Evolutionary conservation across 1,139 yeast species (phyloP).

Genomic region (Kodamaea sp.): DNA sequence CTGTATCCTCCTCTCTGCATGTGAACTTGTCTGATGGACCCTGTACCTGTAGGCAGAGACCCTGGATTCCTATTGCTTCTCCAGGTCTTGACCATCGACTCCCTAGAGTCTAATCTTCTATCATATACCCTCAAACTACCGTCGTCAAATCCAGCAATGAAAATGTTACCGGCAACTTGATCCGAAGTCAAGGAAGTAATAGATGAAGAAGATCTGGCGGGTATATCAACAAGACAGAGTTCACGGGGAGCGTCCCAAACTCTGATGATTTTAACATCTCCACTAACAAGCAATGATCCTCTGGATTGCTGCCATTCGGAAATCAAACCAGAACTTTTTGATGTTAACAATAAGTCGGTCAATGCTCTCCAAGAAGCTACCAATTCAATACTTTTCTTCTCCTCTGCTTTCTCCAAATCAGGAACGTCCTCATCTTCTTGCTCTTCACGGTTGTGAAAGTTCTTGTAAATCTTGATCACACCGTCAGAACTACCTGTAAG

Average conservation of each 20-base stretch:
- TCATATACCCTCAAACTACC: constrained; percentile 91
- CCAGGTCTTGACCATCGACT: constrained; percentile 87
- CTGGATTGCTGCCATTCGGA: constrained; percentile 98
- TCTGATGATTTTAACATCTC: constrained; percentile 89
- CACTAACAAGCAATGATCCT: constrained; percentile 89
- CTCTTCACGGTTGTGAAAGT: constrained; percentile 57
- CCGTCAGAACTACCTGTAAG: constrained; percentile 94
- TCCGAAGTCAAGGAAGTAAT: constrained; percentile 90
- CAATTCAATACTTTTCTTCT: constrained; percentile 48
- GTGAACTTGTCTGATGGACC: constrained; percentile 77
- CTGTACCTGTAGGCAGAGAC: constrained; percentile 30
- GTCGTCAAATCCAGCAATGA: constrained; percentile 92
- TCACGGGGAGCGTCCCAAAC: constrained; percentile 98
- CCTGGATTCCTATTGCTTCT: constrained; percentile 22
- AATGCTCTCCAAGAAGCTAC: constrained; percentile 93
- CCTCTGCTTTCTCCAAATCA: constrained; percentile 21
- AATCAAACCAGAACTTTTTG: constrained; percentile 79
- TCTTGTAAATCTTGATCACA: constrained; percentile 79
- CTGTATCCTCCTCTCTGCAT: constrained; percentile 97
- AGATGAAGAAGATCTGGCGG: constrained; percentile 88
- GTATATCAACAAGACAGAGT: constrained; percentile 80
- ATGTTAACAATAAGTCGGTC: constrained; percentile 78
- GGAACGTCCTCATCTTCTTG: constrained; percentile 21
- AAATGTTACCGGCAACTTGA: constrained; percentile 91
- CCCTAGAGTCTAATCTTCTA: constrained; percentile 79